Base-by-base conservation (phyloP, 2,329 filamentous ascomycete genomes). In the Hypocrella siamensis region DNA sequence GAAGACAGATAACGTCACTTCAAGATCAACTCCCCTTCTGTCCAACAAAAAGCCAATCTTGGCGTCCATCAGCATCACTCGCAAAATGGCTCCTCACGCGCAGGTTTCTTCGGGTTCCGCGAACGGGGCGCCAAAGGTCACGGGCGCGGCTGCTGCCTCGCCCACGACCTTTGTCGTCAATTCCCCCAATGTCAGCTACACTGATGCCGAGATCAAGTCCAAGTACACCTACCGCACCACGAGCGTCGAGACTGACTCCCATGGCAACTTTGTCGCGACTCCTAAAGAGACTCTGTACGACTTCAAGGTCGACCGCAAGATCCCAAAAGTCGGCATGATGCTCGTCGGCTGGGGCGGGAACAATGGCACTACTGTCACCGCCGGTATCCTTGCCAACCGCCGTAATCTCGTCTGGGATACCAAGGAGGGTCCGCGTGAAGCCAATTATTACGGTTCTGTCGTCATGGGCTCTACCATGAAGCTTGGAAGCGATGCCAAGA, bases 401-500 rank as follows among this genome's bases (percentile, higher is more conserved):
- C 81, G 78, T 46, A 70, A 74, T 36, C 71, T 96, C 36, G 65
- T 67, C 39, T 98, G 90, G 90, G 83, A 94, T 42, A 96, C 90
- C 47, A 86, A 88, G 50, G 84, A 94, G 58, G 86, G 86, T 32
- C 63, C 71, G 44, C 83, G 75, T 41, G 65, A 72, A 42, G 79
- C 90, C 59, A 98, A 98, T 64, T 98, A 96, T 73, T 98, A 94
- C 56, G 90, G 90, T 48, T 98, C 90, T 35, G 75, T 96, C 46
- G 74, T 96, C 58, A 96, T 98, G 90, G 71, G 79, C 41, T 96
- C 90, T 15, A 98, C 90, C 42, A 76, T 94, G 63, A 98, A 96
- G 72, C 78, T 98, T 38, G 90, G 90, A 35, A 81, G 79, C 28
- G 84, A 96, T 49, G 68, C 74, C 47, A 73, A 79, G 59, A 92